Evolutionary conservation across 306 rosid genomes (phyloP).

Genomic region (Fragaria vesca): DNA sequence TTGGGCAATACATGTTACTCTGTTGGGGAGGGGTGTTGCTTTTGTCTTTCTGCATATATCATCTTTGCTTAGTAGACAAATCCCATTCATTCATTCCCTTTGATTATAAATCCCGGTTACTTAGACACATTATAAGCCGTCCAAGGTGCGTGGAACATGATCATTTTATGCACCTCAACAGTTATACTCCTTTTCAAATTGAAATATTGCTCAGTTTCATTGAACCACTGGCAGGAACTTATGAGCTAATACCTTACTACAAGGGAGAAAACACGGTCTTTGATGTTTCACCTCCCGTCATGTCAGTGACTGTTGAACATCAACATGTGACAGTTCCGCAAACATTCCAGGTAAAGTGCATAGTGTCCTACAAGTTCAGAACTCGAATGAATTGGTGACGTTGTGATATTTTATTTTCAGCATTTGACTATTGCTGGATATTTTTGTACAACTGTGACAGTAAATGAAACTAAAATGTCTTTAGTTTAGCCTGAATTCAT

Average conservation of each 20-base stretch:
- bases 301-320: conserved; percentile 70
- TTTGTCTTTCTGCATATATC: not conserved
- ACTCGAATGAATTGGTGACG: not conserved
- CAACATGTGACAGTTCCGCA: conserved; percentile 73
- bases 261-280: conserved; percentile 95
- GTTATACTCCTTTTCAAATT: conserved; percentile 1
- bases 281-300: conserved; percentile 87
- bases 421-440: not conserved
- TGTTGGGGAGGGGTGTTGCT: not conserved
- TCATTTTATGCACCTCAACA: conserved; percentile 23
- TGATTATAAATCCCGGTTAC: not conserved
- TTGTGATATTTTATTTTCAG: not conserved
- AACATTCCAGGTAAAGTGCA: conserved; percentile 75
- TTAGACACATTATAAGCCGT: conserved; percentile 9
- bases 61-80: not conserved
- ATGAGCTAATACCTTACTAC: conserved; percentile 86
- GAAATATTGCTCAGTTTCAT: conserved; percentile 18
- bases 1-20: not conserved
- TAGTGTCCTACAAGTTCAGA: conserved; percentile 1
- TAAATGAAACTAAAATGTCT: not conserved
- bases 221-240: conserved; percentile 59
- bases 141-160: conserved; percentile 17
- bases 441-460: not conserved
- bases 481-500: not conserved
- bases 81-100: not conserved